Evolutionary conservation across 2,329 filamentous ascomycete genomes (phyloP), one percentile per base, ranked within the genome.

Genomic region (Thyridium curvatum): DNA sequence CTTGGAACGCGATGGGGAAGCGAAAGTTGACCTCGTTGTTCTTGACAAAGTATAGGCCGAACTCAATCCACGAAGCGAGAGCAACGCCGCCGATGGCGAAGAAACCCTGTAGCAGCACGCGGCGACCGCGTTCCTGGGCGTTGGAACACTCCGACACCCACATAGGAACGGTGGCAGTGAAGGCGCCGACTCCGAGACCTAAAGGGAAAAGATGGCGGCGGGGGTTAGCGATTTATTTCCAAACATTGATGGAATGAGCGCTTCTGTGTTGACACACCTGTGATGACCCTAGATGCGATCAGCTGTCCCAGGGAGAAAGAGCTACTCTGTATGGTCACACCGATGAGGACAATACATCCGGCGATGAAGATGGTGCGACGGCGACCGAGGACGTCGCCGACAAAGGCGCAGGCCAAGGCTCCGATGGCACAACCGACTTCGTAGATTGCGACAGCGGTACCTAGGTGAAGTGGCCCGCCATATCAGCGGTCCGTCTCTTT

Each of bases 81-180:
- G 17, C 26, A n/a, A 30, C 16, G 21, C 21, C 21, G 10, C 21
- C 10, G 6, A 26, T 6, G 21, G 21, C 21, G 10, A 26, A 26
- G 6, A 26, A 6, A 26, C 21, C 21, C 10, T 26, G 21, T 6
- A 26, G 6, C 21, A 26, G 21, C 6, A 26, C 21, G 10, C 6
- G 21, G 6, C 6, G 21, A 6, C 21, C 21, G 6, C 21, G 6
- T 6, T 26, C 6, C 21, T 26, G 6, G 6, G 21, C 21, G 10
- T 26, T 10, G 6, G 21, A 6, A 6, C 6, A 6, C 53, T 77
- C 73, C 1, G 70, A 68, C 8, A 77, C 53, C 49, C 71, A 77
- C 17, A 77, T 49, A 3, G 73, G 72, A 8, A 68, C 62, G n/a
- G 70, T 65, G 18, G 76, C 72, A 0, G 72, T 76, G 37, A 77